Evolutionary conservation across 352 stramenopile genomes (phyloP).

Genomic region (Pythium brachiatum): DNA sequence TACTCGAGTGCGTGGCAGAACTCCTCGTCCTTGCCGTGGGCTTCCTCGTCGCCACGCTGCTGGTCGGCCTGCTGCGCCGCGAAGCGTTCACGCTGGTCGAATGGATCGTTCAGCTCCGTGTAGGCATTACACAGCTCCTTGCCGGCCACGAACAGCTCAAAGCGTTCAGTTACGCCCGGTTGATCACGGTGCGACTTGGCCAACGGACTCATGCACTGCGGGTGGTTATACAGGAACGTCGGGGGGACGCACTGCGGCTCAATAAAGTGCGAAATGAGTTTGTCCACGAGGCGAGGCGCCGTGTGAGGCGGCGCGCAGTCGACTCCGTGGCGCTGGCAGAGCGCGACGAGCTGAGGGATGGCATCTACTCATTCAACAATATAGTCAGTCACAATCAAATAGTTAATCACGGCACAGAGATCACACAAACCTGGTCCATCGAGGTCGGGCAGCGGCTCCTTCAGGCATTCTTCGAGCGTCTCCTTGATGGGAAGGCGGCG

Average conservation of each 20-base stretch:
- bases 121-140: slow-evolving; percentile 98
- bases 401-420: not conserved
- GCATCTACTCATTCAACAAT: slow-evolving; percentile 32
- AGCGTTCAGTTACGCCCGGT: slow-evolving; percentile 94
- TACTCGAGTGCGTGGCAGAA: slow-evolving; percentile 98
- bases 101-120: slow-evolving; percentile 98
- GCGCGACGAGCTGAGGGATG: slow-evolving; percentile 69
- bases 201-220: slow-evolving; percentile 96
- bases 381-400: not conserved
- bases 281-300: slow-evolving; percentile 95
- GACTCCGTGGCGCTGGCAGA: slow-evolving; percentile 88
- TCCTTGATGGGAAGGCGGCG: slow-evolving; percentile 96
- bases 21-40: slow-evolving; percentile 93
- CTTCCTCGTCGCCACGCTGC: slow-evolving; percentile 83
- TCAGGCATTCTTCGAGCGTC: slow-evolving; percentile 91
- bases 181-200: slow-evolving; percentile 93
- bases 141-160: slow-evolving; percentile 97
- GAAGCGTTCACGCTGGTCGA: slow-evolving; percentile 96
- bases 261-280: slow-evolving; percentile 97
- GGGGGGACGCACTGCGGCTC: slow-evolving; percentile 92
- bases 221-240: slow-evolving; percentile 98
- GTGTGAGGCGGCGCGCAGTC: slow-evolving; percentile 94
- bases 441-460: slow-evolving; percentile 64
- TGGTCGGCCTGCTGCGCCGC: slow-evolving; percentile 90
- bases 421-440: slow-evolving; percentile 44